Evolutionary conservation across 2,329 filamentous ascomycete species (phyloP), one percentile per base, ranked within the genome.

Genomic region (Trichoderma pleuroti): DNA sequence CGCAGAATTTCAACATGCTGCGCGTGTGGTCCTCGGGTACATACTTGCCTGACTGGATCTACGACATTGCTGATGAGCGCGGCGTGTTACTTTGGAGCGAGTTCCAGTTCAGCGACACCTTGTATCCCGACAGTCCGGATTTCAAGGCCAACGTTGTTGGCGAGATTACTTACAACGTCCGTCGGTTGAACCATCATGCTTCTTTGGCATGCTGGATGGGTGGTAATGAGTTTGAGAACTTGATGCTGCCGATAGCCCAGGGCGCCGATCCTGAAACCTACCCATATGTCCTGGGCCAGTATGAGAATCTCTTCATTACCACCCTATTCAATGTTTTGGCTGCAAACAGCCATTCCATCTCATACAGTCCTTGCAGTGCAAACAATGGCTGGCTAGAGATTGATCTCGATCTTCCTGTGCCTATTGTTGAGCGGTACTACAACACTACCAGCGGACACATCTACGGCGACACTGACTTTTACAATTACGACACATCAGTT

Each of bases 1-100:
- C 86, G 2, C 71, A 72, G 11, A 88, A 90, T 72, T 88, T 90
- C 75, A 90, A 90, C 74, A 89, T 90, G 87, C 82, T 90, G 4
- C 83, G 88, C 7, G 85, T 90, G 2, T 90, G 88, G 88, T 83
- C 87, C 14, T 87, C 84, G 24, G 87, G 88, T 2, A 84, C 86
- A 1, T 91, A 90, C 72, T 81, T 84, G 1, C 87, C 87, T 1
- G 87, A 90, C 72, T 90, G 87, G 73, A 86, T 90, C 72, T 90
- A 88, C 74, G 87, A 90, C 70, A 79, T 90, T 11, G 88, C 88
- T 1, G 88, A 91, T 75, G 86, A 89, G 75, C 83, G 83, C 74
- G 88, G 88, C 2, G 82, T 91, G 6, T 78, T 90, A 8, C 80
- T 90, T 0, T 90, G 88, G 88, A 87, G 84, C 62, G 88, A 90